phyloP scores from a whole-genome alignment of 139 green algal genomes.

The Gonium pectorale region DNA sequence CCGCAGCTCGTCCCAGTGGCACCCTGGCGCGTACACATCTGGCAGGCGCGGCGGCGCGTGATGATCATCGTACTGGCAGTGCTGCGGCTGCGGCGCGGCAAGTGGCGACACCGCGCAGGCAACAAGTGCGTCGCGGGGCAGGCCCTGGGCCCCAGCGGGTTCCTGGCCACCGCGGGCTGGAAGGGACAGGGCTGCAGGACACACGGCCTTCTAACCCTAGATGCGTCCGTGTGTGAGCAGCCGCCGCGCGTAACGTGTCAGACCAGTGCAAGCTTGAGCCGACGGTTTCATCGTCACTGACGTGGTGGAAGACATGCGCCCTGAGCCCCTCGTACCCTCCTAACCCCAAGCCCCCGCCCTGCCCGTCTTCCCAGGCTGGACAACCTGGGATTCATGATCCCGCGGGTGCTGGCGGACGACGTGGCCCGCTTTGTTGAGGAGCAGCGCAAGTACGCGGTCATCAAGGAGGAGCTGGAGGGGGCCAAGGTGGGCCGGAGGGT shows the following conservation, averaged over 20 bases:
- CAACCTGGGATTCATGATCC: conserved; percentile 46
- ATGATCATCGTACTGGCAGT: conserved; percentile 37
- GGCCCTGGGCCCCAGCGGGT: too few relatives aligned
- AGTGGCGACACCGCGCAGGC: not conserved
- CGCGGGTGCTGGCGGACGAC: conserved; percentile 29
- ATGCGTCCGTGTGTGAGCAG: too few relatives aligned
- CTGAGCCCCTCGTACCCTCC: too few relatives aligned
- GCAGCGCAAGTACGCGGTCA: conserved; percentile 30
- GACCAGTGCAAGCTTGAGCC: too few relatives aligned
- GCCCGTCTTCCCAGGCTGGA: conserved; percentile 17
- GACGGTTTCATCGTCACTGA: too few relatives aligned
- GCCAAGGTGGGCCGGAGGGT: conserved; percentile 9
- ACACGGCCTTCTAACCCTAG: too few relatives aligned
- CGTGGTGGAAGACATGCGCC: too few relatives aligned
- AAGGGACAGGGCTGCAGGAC: too few relatives aligned
- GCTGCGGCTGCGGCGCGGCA: conserved; percentile 25
- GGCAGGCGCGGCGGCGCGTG: conserved; percentile 31
- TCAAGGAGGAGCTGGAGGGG: conserved; percentile 43
- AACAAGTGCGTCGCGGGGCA: conserved; percentile 41
- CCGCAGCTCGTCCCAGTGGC: not conserved
- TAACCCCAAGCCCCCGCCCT: not conserved
- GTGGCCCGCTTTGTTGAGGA: conserved; percentile 43
- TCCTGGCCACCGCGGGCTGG: too few relatives aligned
- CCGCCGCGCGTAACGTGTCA: too few relatives aligned
- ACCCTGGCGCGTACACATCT: conserved; percentile 22